Conservation (phyloP, 2,329 filamentous ascomycete species). For the Rhexocercosporidium sp. region DNA sequence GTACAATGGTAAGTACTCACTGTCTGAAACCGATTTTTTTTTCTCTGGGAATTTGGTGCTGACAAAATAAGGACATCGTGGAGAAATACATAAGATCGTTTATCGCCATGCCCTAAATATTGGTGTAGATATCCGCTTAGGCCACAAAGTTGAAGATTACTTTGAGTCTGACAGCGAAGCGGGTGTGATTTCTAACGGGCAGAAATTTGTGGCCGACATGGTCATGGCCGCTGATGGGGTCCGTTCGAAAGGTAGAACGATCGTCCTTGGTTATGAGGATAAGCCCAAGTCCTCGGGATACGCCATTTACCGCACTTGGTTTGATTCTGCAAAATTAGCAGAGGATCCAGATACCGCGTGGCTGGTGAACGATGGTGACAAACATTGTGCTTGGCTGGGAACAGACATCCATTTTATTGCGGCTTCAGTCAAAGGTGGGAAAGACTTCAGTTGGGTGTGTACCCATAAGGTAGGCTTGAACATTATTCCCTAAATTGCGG, state of each 20-base stretch:
- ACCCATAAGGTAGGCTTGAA: slow-evolving; percentile 50
- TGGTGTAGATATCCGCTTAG: slow-evolving; percentile 59
- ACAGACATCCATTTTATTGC: slow-evolving; percentile 36
- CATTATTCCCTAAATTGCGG: slow-evolving; percentile 39
- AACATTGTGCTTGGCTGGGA: slow-evolving; percentile 14
- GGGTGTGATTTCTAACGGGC: slow-evolving; percentile 55
- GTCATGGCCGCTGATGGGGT: slow-evolving; percentile 49
- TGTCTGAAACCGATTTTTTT: too few relatives aligned
- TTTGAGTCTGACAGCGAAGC: slow-evolving; percentile 53
- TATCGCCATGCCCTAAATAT: slow-evolving; percentile 57
- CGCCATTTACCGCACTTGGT: slow-evolving; percentile 49
- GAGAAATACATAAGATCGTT: slow-evolving; percentile 60
- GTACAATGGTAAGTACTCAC: slow-evolving; percentile 46
- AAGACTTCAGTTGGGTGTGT: slow-evolving; percentile 60
- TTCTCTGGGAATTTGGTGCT: background rate
- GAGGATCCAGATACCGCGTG: slow-evolving; percentile 42
- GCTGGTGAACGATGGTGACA: slow-evolving; percentile 49
- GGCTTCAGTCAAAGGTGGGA: slow-evolving; percentile 56
- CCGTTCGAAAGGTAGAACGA: slow-evolving; percentile 39
- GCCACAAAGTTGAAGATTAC: slow-evolving; percentile 56
- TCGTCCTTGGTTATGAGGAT: slow-evolving; percentile 46
- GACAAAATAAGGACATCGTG: slow-evolving; percentile 41
- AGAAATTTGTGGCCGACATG: slow-evolving; percentile 48
- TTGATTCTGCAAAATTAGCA: slow-evolving; percentile 41
- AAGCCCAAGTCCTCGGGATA: slow-evolving; percentile 50